These are phyloP conservation scores for Zostera marina DNA, from an alignment of 116 monocot genomes.

Conservation along the genomic window DNA sequence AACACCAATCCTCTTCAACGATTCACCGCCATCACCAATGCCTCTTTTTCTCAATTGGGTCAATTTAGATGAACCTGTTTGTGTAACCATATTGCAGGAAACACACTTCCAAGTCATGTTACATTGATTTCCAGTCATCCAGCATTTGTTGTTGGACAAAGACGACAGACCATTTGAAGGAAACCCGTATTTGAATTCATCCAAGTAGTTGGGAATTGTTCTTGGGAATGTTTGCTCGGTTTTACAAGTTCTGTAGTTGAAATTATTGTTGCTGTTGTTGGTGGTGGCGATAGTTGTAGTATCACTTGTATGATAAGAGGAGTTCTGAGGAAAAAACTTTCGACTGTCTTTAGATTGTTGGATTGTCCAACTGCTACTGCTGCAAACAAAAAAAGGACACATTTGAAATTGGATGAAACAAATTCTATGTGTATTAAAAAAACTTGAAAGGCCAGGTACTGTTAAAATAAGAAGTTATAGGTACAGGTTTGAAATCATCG, in stretches of 20 bases:
- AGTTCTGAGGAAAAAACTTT: slow-evolving; percentile 1
- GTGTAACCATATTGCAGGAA: slow-evolving; percentile 5
- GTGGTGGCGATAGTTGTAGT: too few relatives aligned
- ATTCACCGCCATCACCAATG: slow-evolving; percentile 21
- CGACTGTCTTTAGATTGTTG: not conserved
- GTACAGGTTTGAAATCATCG: not conserved
- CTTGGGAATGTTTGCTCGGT: slow-evolving; percentile 15
- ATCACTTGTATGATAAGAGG: slow-evolving; percentile 19
- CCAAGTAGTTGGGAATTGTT: slow-evolving; percentile 43
- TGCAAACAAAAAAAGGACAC: not conserved
- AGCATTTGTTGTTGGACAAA: slow-evolving; percentile 7
- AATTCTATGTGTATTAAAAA: not conserved
- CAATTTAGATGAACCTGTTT: slow-evolving; percentile 19
- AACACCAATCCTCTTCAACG: slow-evolving; percentile 27
- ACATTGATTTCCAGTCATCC: not conserved
- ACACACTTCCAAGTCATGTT: not conserved
- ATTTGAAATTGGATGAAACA: not conserved
- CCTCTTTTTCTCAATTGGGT: slow-evolving; percentile 37
- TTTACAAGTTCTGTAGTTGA: slow-evolving; percentile 8
- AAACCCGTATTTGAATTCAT: slow-evolving; percentile 74
- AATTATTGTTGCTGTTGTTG: too few relatives aligned
- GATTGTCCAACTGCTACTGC: not conserved
- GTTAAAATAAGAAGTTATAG: too few relatives aligned
- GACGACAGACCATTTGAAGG: slow-evolving; percentile 56
- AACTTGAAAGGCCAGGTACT: not conserved